Evolutionary conservation across 176 grass and related monocot genomes (phyloP), one percentile per base, ranked within the genome.

Genomic region (Aegilops longissima): DNA sequence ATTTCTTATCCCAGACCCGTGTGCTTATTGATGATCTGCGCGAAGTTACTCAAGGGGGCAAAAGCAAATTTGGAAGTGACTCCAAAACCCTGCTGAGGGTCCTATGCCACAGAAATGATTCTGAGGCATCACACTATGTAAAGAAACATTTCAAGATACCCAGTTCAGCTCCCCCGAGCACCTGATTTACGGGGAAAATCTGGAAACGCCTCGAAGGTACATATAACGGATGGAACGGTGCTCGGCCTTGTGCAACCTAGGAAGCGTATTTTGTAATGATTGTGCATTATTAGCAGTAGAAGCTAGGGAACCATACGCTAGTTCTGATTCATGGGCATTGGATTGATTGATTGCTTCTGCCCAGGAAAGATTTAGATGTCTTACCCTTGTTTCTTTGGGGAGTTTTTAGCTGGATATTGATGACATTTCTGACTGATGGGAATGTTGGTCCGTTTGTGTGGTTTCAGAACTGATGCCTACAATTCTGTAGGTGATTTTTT

Each of bases 131-230:
- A 47, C 97, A 96, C 29, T 98, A 92, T 70, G 93, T 98, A n/a
- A 98, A 98, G 85, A 98, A 98, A 85, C 97, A 98, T 66, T 98
- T 98, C 90, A 98, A 96, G 90, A 98, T 98, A 80, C 90, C 96
- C 33, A 98, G 91, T 77, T 90, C 96, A 86, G 87, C 92, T 69
- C 82, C 92, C 73, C 82, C 88, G 31, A 89, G 82, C 61, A 49
- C 83, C 64, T 88, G 72, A 89, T 77, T 76, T 70, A 67, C 62
- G 83, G 65, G 75, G 42, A 69, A 62, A 73, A 51, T 79, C 42
- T 40, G 74, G 56, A 73, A 23, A 68, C 65, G 82, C 83, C 61
- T 80, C 59, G 3, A 34, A 76, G 38, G 69, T 70, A 70, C 29
- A 78, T 62, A 81, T 65, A 51, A 16, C 17, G 1, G 63, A 81